phyloP scores from a whole-genome alignment of 2,329 filamentous ascomycete species.

The Blastomyces percursus region DNA sequence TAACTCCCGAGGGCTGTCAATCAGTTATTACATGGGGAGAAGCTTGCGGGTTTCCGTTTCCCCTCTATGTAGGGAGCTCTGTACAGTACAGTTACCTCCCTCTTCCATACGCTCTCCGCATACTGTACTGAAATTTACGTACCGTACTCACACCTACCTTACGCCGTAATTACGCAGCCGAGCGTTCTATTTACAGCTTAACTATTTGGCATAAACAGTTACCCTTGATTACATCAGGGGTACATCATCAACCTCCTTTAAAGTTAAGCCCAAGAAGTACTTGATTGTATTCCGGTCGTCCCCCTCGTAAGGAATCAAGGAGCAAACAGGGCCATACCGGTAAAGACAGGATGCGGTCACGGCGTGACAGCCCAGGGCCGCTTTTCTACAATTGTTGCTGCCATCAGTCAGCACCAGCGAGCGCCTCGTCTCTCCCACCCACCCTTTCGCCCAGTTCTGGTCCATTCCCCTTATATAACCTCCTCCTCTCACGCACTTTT shows the following conservation, averaged over 20 bases:
- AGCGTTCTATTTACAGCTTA: background rate
- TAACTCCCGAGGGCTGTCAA: too few relatives aligned
- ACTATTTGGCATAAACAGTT: background rate
- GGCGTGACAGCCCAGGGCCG: background rate
- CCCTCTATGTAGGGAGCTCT: background rate
- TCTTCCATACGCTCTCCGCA: background rate
- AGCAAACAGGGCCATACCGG: background rate
- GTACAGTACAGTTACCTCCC: too few relatives aligned
- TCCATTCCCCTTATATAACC: background rate
- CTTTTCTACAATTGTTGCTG: background rate
- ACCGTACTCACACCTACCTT: background rate
- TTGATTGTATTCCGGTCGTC: background rate
- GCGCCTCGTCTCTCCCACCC: background rate
- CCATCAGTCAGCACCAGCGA: background rate
- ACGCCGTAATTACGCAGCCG: background rate
- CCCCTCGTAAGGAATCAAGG: background rate
- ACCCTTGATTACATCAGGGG: background rate
- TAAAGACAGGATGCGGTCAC: background rate
- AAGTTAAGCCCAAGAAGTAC: background rate
- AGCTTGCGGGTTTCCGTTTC: too few relatives aligned
- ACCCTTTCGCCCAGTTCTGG: background rate
- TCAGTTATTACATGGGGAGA: too few relatives aligned
- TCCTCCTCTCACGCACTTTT: background rate
- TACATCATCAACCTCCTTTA: background rate
- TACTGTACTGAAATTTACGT: background rate